Base-by-base conservation (phyloP, 371 early-diverging fungal species). In the Mortierella sp. region DNA sequence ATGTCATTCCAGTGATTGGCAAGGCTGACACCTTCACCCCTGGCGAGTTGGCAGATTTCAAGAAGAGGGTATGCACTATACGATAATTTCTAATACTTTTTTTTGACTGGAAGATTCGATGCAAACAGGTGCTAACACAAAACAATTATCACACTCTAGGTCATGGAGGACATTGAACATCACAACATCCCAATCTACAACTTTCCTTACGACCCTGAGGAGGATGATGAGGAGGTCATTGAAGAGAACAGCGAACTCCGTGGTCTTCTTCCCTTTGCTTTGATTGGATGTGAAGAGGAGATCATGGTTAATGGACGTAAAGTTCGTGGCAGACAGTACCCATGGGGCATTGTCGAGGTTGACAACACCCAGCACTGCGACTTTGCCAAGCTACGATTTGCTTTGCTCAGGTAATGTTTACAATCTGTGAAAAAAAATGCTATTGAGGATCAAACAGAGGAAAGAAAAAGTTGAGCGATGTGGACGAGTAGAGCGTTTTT, bases 281-380 rank as follows among this genome's bases (percentile, higher is more conserved):
- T 99, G 9, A 94, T 99, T 64, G 99, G 99, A 31, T 92, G 95
- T 82, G 97, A 98, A 63, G 97, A 98, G 73, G 97, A 96, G 69
- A 92, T 96, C 61, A 87, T 87, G 31, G 87, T 95, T n/a, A 95
- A 94, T 54, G 92, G 91, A 32, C 88, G 89, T 55, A 89, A 88
- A 65, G 92, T 98, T 49, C 93, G 99, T 58, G 99, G 98, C 68
- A 91, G 99, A 64, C 96, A 93, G 80, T 99, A 99, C 85, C 98
- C 98, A 28, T 99, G 99, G 99, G 99, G 99, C 82, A 92, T 96
- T 64, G 97, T 99, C 43, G 98, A 99, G 86, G 94, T 96, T 66
- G 94, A 92, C 66, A 93, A 94, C 75, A 92, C 92, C 34, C 91
- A 95, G 79, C 96, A 98, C 85, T 98, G 96, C 77, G 99, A 99